These are phyloP conservation scores for Plasmopara halstedii DNA, from an alignment of 352 stramenopile genomes.

Conservation along the genomic window DNA sequence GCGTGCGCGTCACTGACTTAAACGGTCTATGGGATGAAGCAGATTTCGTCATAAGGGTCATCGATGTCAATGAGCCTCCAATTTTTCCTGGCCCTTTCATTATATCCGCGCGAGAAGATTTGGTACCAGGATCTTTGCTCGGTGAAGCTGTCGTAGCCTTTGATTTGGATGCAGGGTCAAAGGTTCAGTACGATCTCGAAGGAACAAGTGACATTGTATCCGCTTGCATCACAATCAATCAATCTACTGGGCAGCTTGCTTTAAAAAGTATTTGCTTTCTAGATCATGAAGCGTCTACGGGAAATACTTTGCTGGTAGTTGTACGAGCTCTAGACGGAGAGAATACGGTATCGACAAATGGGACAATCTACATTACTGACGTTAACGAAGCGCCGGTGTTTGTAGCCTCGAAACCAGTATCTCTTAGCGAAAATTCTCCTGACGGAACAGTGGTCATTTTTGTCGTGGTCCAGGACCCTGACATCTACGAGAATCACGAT, in stretches of 20 bases:
- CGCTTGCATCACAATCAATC: slow-evolving; percentile 10
- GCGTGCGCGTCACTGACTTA: slow-evolving; percentile 10
- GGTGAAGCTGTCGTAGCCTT: slow-evolving; percentile 10
- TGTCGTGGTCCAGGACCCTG: slow-evolving; percentile 28
- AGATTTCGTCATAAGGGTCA: slow-evolving; percentile 7
- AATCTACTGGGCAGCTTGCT: slow-evolving; percentile 10
- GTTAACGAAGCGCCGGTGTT: slow-evolving; percentile 35
- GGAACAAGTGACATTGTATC: slow-evolving; percentile 4
- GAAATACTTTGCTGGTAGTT: slow-evolving; percentile 14
- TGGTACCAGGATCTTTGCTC: slow-evolving; percentile 8
- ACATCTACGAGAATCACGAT: slow-evolving; percentile 23
- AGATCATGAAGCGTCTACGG: slow-evolving; percentile 17
- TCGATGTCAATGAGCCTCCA: slow-evolving; percentile 22
- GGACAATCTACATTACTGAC: slow-evolving; percentile 24
- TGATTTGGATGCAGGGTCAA: slow-evolving; percentile 8
- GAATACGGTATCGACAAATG: slow-evolving; percentile 8
- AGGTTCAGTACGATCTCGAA: slow-evolving; percentile 7
- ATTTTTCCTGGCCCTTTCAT: slow-evolving; percentile 7
- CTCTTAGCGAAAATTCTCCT: slow-evolving; percentile 15
- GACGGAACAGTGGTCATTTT: slow-evolving; percentile 11
- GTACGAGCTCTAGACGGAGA: slow-evolving; percentile 33
- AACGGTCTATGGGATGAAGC: slow-evolving; percentile 6
- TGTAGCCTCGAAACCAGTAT: neutral
- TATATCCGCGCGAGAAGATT: slow-evolving; percentile 12
- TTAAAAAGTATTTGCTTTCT: slow-evolving; percentile 10